A percentile compares a stretch with the other conserved stretches of the same genome.
These are phyloP conservation scores for Fusarium sp. DNA, from an alignment of 2,329 filamentous ascomycete species.

Conservation along the genomic window DNA sequence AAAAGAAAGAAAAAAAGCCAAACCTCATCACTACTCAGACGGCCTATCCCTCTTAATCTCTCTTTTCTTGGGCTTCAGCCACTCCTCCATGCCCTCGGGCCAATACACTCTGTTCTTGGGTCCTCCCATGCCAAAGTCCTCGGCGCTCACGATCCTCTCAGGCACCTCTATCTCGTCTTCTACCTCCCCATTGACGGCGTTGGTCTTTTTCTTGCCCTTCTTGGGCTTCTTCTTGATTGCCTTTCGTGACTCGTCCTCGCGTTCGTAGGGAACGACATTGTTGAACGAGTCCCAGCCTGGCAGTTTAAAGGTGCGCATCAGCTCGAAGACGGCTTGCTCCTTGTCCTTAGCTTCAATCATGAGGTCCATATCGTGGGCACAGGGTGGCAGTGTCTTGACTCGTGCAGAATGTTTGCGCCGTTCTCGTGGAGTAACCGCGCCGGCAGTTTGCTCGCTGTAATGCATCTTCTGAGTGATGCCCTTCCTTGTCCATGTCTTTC, in stretches of 20 bases:
- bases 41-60: slow-evolving; percentile 61
- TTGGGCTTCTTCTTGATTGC: slow-evolving; percentile 53
- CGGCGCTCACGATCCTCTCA: slow-evolving; percentile 64
- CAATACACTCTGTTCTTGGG: slow-evolving; percentile 86
- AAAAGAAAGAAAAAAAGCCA: too few relatives aligned
- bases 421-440: slow-evolving; percentile 79
- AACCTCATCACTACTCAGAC: slow-evolving; percentile 44
- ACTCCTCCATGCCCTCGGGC: slow-evolving; percentile 90
- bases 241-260: slow-evolving; percentile 76
- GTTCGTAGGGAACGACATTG: slow-evolving; percentile 80
- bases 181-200: slow-evolving; percentile 45
- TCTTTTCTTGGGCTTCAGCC: slow-evolving; percentile 84
- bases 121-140: slow-evolving; percentile 88
- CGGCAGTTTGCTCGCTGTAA: slow-evolving; percentile 78
- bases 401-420: slow-evolving; percentile 87
- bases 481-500: slow-evolving; percentile 85
- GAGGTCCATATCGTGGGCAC: slow-evolving; percentile 85
- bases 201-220: slow-evolving; percentile 51
- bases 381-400: slow-evolving; percentile 84
- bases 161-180: slow-evolving; percentile 52
- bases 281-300: slow-evolving; percentile 82
- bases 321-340: slow-evolving; percentile 93
- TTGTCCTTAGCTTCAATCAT: slow-evolving; percentile 99
- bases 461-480: slow-evolving; percentile 95
- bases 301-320: slow-evolving; percentile 89